Percentiles rank a stretch among this genome's conserved stretches.
Conservation (phyloP, 805 yeast species). For the Lachancea sp. region DNA sequence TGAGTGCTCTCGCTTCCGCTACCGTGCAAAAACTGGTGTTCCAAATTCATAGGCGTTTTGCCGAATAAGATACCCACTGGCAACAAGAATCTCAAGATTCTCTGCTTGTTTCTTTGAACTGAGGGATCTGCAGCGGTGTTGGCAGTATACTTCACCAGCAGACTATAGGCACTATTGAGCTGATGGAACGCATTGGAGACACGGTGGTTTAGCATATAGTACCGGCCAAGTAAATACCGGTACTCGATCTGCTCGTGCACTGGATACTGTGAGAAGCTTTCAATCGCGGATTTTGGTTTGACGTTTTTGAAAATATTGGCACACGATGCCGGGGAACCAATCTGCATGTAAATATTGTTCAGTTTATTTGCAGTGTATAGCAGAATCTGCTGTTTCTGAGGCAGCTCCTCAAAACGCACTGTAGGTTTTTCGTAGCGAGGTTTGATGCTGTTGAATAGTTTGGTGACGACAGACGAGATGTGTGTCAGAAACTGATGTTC, state of each 20-base stretch:
- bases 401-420: slow-evolving; percentile 10
- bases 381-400: slow-evolving; percentile 42
- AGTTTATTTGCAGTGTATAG: slow-evolving; percentile 48
- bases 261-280: slow-evolving; percentile 40
- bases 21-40: slow-evolving; percentile 23
- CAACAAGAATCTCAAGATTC: slow-evolving; percentile 42
- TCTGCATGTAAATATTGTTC: slow-evolving; percentile 50
- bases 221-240: slow-evolving; percentile 50
- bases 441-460: slow-evolving; percentile 55
- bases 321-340: slow-evolving; percentile 33
- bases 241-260: slow-evolving; percentile 47
- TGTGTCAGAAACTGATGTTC: slow-evolving; percentile 38
- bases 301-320: slow-evolving; percentile 34
- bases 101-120: slow-evolving; percentile 22
- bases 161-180: slow-evolving; percentile 46
- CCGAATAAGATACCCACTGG: slow-evolving; percentile 54
- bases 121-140: slow-evolving; percentile 14
- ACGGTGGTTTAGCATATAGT: slow-evolving; percentile 47
- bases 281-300: slow-evolving; percentile 53
- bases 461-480: slow-evolving; percentile 48
- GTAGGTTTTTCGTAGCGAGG: slow-evolving; percentile 35
- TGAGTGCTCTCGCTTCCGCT: slow-evolving; percentile 24
- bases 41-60: slow-evolving; percentile 37
- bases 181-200: slow-evolving; percentile 47
- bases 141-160: slow-evolving; percentile 30